Conservation (phyloP, 805 yeast species). For the Candida caryicola region DNA sequence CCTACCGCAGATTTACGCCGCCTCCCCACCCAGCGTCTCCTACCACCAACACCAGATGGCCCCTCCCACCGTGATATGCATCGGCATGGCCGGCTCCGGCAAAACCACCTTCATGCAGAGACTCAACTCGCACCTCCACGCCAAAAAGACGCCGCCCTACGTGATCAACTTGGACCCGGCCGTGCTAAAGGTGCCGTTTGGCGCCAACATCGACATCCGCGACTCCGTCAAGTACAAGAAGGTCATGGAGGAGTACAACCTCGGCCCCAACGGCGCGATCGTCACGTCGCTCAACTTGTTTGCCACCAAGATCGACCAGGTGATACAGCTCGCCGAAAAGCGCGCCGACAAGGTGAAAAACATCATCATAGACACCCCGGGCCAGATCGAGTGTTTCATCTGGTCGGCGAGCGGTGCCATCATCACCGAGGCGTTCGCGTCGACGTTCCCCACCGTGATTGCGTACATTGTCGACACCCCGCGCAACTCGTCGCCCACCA, state of each 20-base stretch:
- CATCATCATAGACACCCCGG: slow-evolving; percentile 94
- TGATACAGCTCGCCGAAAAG: slow-evolving; percentile 78
- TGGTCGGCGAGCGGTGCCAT: slow-evolving; percentile 99
- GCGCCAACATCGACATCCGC: slow-evolving; percentile 91
- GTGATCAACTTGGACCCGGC: slow-evolving; percentile 96
- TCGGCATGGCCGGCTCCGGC: slow-evolving; percentile 70
- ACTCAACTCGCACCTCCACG: slow-evolving; percentile 81
- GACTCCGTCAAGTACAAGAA: slow-evolving; percentile 94
- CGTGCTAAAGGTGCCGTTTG: slow-evolving; percentile 88
- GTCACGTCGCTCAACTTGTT: slow-evolving; percentile 91
- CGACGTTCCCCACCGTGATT: slow-evolving; percentile 90
- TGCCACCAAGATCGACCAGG: slow-evolving; percentile 95
- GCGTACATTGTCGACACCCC: slow-evolving; percentile 98
- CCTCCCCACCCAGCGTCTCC: not conserved
- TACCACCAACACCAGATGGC: slow-evolving; percentile 15
- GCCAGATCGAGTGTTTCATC: slow-evolving; percentile 96
- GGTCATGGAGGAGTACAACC: slow-evolving; percentile 91
- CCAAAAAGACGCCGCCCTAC: slow-evolving; percentile 74
- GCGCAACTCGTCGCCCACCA: slow-evolving; percentile 87
- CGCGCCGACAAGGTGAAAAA: slow-evolving; percentile 56
- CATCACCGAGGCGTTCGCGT: slow-evolving; percentile 94
- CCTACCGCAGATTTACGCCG: too few species aligned
- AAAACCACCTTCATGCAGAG: slow-evolving; percentile 98
- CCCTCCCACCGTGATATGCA: slow-evolving; percentile 44
- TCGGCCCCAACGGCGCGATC: slow-evolving; percentile 98